Percentiles rank a stretch among this genome's conserved stretches.
phyloP scores from a whole-genome alignment of 75 land plant genomes.

The Adiantum capillusveneris region DNA sequence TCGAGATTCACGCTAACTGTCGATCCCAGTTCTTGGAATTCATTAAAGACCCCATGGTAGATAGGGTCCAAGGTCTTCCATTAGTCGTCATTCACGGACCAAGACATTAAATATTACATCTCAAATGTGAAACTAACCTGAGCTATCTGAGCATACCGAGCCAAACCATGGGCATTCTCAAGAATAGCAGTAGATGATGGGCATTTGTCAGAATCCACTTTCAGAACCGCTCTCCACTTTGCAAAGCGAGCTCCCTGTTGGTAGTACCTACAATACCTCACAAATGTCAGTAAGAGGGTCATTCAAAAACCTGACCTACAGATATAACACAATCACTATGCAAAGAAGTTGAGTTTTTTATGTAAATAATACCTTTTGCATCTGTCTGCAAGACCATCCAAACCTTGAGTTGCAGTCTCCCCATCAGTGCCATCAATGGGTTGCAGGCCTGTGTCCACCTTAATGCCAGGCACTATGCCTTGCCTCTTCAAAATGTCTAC shows the following conservation, averaged over 20 bases:
- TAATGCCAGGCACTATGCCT: conserved; percentile 34
- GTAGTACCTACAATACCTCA: conserved; percentile 17
- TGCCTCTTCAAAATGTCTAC: conserved; percentile 28
- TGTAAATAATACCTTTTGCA: conserved; percentile 23
- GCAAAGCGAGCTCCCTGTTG: conserved; percentile 37
- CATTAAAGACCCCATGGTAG: too few species aligned
- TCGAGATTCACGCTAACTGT: too few species aligned
- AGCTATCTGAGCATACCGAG: conserved; percentile 31
- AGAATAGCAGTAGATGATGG: conserved; percentile 32
- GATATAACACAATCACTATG: too few species aligned
- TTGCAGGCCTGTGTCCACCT: conserved; percentile 34
- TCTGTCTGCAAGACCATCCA: conserved; percentile 49
- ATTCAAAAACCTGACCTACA: too few species aligned
- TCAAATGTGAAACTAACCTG: conserved; percentile 20
- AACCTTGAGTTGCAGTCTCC: conserved; percentile 60
- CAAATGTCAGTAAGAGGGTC: too few species aligned
- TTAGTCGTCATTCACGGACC: too few species aligned
- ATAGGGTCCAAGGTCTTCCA: too few species aligned
- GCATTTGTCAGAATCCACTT: conserved; percentile 14
- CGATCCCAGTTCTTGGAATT: too few species aligned
- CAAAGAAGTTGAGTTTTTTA: too few species aligned
- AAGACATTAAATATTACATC: too few species aligned
- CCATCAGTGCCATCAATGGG: conserved; percentile 36
- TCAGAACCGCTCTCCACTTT: conserved; percentile 39
- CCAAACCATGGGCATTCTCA: conserved; percentile 37